These are phyloP conservation scores for Alternaria hordeiaustralica DNA, from an alignment of 2,329 filamentous ascomycete genomes.

Conservation along the genomic window DNA sequence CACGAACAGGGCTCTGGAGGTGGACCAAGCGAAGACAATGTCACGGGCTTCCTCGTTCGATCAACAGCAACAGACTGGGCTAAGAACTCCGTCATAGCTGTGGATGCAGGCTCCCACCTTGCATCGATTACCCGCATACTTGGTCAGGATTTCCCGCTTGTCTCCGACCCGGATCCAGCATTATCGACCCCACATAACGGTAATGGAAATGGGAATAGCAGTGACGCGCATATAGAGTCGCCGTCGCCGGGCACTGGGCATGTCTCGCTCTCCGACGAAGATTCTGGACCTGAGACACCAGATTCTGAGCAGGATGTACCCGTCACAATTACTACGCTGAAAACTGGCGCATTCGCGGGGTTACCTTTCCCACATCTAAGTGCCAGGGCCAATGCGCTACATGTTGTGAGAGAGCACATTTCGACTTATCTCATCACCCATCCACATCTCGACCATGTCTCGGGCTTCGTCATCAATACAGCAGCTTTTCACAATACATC, in stretches of 20 bases:
- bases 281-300: constrained; percentile 37
- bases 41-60: constrained; percentile 87
- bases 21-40: constrained; percentile 87
- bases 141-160: constrained; percentile 60
- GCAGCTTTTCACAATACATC: constrained; percentile 80
- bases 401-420: constrained; percentile 79
- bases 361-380: constrained; percentile 72
- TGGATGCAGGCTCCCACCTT: constrained; percentile 91
- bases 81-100: constrained; percentile 82
- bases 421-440: constrained; percentile 94
- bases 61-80: constrained; percentile 80
- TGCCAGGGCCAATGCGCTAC: constrained; percentile 77
- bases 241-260: constrained; percentile 35
- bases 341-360: constrained; percentile 78
- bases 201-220: constrained; percentile 25
- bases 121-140: constrained; percentile 83
- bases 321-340: constrained; percentile 62
- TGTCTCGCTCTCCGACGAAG: constrained; percentile 33
- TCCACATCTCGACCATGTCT: constrained; percentile 94
- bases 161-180: constrained; percentile 33
- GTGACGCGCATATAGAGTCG: constrained; percentile 21
- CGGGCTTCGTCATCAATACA: constrained; percentile 91
- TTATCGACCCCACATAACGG: constrained; percentile 19
- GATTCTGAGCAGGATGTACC: constrained; percentile 31
- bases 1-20: constrained; percentile 79